phyloP scores from a whole-genome alignment of 2,329 filamentous ascomycete genomes.

The Magnaporthiopsis incrustans region DNA sequence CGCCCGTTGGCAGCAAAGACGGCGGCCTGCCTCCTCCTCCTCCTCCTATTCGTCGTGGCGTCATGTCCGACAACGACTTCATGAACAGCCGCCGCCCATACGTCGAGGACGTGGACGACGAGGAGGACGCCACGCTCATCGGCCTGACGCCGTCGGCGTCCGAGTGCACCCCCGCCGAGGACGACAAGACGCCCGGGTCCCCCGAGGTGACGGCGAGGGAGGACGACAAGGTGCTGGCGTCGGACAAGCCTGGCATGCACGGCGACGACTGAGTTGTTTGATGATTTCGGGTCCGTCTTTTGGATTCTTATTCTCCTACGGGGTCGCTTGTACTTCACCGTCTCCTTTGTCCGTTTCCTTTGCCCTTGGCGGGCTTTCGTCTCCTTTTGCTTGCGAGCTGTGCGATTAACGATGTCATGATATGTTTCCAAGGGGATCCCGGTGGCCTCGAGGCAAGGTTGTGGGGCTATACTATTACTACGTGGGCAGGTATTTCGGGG shows the following conservation, averaged over 20 bases:
- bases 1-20: neutral
- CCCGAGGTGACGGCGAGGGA: neutral
- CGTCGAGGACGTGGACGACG: neutral
- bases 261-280: neutral
- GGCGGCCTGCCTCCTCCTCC: no score
- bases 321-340: neutral
- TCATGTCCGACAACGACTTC: neutral
- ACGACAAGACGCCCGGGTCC: neutral
- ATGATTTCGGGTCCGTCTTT: neutral
- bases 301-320: neutral
- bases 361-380: neutral
- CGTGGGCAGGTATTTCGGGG: no score
- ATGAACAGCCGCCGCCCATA: conserved; percentile 1
- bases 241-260: conserved; percentile 3
- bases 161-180: neutral
- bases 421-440: neutral
- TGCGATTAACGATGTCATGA: neutral
- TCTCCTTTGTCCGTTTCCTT: neutral
- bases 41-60: neutral
- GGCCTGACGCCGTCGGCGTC: no score
- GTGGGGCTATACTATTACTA: neutral
- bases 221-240: conserved; percentile 7
- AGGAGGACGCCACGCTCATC: neutral
- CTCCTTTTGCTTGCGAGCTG: neutral
- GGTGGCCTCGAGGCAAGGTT: no score